A percentile compares a stretch with the other conserved stretches of the same genome.
Conservation (phyloP, 2,329 filamentous ascomycete genomes). For the Coniosporium tulheliwenetii region DNA sequence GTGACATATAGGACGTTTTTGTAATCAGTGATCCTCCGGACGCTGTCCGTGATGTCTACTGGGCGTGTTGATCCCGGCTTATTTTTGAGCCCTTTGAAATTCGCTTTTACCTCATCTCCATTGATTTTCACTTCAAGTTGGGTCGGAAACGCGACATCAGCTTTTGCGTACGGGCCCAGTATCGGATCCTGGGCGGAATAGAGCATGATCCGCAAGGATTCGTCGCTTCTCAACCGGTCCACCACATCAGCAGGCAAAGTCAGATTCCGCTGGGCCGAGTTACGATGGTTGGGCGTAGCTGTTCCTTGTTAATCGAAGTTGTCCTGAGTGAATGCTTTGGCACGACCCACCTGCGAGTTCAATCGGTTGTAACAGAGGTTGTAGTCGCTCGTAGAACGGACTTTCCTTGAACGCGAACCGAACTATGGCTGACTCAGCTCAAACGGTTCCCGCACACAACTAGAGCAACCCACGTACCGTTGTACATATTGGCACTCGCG, state of each 20-base stretch:
- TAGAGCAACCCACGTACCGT: no score
- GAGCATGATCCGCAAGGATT: constrained; percentile 58
- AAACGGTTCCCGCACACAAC: no score
- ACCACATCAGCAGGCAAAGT: constrained; percentile 37
- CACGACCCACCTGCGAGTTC: constrained; percentile 53
- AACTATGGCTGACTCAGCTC: constrained; percentile 11
- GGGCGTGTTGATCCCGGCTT: constrained; percentile 89
- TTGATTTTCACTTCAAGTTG: constrained; percentile 91
- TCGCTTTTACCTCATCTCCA: constrained; percentile 74
- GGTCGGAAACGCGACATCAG: constrained; percentile 74
- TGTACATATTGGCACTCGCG: no score
- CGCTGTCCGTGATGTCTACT: constrained; percentile 68
- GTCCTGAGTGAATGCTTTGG: no score
- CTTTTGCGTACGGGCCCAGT: constrained; percentile 9
- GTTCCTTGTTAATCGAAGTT: constrained; percentile 2
- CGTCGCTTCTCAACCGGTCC: constrained; percentile 41
- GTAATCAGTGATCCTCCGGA: constrained; percentile 56
- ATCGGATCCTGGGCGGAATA: constrained; percentile 56
- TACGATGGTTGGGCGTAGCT: constrained; percentile 44
- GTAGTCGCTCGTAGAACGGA: constrained; percentile 66
- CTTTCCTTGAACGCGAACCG: constrained; percentile 52
- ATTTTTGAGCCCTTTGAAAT: constrained; percentile 86
- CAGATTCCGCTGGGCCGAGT: constrained; percentile 44
- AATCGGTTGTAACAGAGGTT: constrained; percentile 47
- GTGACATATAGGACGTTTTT: constrained; percentile 70